These are phyloP conservation scores for Geotrichum citri-aurantii DNA, from an alignment of 1,139 yeast species.

Conservation along the genomic window DNA sequence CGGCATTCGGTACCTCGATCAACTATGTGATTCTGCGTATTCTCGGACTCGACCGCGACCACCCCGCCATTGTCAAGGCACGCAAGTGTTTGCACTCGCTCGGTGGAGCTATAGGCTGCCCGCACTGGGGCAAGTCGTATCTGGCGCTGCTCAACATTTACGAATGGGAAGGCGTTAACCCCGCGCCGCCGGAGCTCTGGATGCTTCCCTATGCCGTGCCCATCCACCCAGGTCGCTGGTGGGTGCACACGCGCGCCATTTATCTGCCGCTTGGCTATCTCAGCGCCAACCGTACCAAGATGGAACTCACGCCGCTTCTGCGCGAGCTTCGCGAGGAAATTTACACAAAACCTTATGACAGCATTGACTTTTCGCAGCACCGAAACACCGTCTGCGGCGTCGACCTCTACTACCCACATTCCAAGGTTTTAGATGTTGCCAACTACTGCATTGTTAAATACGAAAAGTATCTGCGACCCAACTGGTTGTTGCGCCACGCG, in stretches of 20 bases:
- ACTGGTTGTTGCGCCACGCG: constrained; percentile 56
- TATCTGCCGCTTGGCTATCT: constrained; percentile 84
- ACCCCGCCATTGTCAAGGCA: constrained; percentile 77
- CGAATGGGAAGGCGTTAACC: constrained; percentile 95
- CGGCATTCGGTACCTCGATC: constrained; percentile 90
- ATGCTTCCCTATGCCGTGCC: constrained; percentile 74
- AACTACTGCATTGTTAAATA: constrained; percentile 58
- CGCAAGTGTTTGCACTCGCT: constrained; percentile 59
- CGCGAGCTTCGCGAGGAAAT: constrained; percentile 68
- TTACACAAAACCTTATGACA: constrained; percentile 57
- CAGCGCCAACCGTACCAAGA: constrained; percentile 50
- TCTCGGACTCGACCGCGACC: constrained; percentile 66
- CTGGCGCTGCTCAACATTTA: constrained; percentile 72
- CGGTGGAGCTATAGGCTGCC: constrained; percentile 87
- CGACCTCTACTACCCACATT: constrained; percentile 91
- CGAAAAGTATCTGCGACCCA: constrained; percentile 67
- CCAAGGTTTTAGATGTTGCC: constrained; percentile 56
- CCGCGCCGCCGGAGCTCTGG: constrained; percentile 97
- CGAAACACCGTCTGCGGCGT: constrained; percentile 87
- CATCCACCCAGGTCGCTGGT: constrained; percentile 94
- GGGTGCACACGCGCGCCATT: constrained; percentile 97
- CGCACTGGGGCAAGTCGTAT: constrained; percentile 99
- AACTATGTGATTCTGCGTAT: constrained; percentile 76
- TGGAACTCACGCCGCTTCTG: constrained; percentile 61
- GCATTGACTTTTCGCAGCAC: constrained; percentile 61